Conservation (phyloP, 129 eudicot genomes). For the Escallonia herrerae region DNA sequence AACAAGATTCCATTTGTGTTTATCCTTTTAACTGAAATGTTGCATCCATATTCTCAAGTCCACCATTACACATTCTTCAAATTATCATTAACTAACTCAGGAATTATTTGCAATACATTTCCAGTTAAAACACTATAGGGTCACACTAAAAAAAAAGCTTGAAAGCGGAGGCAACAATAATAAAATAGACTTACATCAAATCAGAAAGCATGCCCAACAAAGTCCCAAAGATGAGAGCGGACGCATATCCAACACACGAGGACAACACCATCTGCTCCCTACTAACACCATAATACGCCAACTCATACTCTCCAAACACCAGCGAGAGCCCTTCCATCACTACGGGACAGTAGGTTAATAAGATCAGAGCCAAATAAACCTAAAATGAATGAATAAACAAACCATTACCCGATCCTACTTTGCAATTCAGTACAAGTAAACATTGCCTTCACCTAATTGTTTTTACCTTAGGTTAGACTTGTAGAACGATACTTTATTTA, state of each 20-base stretch:
- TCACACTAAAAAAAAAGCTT: no score
- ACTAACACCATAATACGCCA: constrained; percentile 47
- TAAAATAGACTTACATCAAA: constrained; percentile 47
- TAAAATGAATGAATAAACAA: not conserved
- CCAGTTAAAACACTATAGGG: no score
- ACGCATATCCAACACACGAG: constrained; percentile 45
- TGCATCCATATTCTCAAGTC: no score
- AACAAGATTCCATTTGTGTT: no score
- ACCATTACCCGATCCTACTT: not conserved
- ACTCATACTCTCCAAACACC: constrained; percentile 75
- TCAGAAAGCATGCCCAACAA: constrained; percentile 73
- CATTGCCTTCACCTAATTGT: no score
- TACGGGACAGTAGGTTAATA: constrained; percentile 1
- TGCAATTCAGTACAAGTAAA: not conserved
- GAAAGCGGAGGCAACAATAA: not conserved
- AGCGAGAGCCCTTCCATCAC: constrained; percentile 82
- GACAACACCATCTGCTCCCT: constrained; percentile 53
- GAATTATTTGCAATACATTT: no score
- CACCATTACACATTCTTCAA: no score
- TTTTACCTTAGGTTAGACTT: no score
- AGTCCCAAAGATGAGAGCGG: constrained; percentile 56
- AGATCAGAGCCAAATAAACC: not conserved
- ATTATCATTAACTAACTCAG: no score
- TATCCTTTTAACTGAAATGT: no score
- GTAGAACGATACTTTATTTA: no score